These are phyloP conservation scores for Anthostomella pinea DNA, from an alignment of 2,329 filamentous ascomycete species.

Conservation along the genomic window DNA sequence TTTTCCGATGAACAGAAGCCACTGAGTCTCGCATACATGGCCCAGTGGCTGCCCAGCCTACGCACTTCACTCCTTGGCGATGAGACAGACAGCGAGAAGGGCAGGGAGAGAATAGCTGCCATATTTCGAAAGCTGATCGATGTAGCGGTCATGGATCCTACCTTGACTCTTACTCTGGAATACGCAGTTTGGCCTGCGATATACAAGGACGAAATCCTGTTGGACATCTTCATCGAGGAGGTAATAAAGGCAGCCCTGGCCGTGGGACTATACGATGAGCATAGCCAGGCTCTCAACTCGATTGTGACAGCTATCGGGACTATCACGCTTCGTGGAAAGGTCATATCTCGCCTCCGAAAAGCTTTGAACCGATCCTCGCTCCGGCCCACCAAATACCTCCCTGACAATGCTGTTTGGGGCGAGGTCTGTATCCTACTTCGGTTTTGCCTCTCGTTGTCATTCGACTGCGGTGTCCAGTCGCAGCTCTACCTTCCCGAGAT, in stretches of 20 bases:
- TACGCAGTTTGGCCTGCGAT: slow-evolving; percentile 65
- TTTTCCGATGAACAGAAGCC: slow-evolving; percentile 66
- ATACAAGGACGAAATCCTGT: slow-evolving; percentile 60
- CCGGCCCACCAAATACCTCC: slow-evolving; percentile 61
- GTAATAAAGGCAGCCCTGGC: slow-evolving; percentile 60
- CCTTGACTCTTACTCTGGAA: slow-evolving; percentile 58
- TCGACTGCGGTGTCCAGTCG: slow-evolving; percentile 64
- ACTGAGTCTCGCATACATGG: slow-evolving; percentile 66
- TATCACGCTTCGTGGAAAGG: slow-evolving; percentile 62
- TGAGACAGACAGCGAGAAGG: slow-evolving; percentile 63
- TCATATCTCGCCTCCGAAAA: slow-evolving; percentile 64
- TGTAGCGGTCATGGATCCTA: slow-evolving; percentile 58
- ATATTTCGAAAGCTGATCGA: slow-evolving; percentile 67
- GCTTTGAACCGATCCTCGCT: slow-evolving; percentile 65
- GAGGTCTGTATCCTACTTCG: slow-evolving; percentile 66
- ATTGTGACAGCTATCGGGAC: slow-evolving; percentile 63
- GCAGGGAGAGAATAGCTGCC: slow-evolving; percentile 60
- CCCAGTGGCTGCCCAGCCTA: slow-evolving; percentile 63
- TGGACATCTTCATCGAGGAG: slow-evolving; percentile 67
- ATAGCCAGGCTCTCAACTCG: slow-evolving; percentile 59
- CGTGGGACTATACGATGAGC: slow-evolving; percentile 56
- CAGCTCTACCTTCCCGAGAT: slow-evolving; percentile 67
- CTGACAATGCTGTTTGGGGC: slow-evolving; percentile 67
- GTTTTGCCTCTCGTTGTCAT: slow-evolving; percentile 64
- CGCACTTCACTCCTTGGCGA: slow-evolving; percentile 57